Percentiles rank a stretch among this genome's conserved stretches.
Conservation (phyloP, 352 stramenopile species). For the Saprolegnia parasitica region DNA sequence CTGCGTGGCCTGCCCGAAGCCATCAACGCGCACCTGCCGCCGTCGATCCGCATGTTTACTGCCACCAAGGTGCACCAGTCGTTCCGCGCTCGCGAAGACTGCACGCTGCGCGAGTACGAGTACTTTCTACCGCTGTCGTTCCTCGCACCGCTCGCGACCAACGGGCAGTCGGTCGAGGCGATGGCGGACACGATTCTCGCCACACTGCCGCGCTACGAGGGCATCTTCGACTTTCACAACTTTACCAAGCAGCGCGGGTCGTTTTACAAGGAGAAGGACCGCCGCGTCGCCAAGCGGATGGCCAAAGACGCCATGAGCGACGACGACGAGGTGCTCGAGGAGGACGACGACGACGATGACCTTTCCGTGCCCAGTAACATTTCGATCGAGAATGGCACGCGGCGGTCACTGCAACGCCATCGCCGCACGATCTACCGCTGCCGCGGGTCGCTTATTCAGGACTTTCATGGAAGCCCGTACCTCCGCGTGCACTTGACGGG, state of each 20-base stretch:
- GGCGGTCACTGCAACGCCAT: conserved; percentile 60
- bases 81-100: conserved; percentile 85
- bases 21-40: conserved; percentile 74
- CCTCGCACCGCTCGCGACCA: conserved; percentile 27
- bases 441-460: conserved; percentile 48
- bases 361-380: conserved; percentile 29
- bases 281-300: not conserved
- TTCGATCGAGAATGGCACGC: conserved; percentile 26
- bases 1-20: conserved; percentile 52
- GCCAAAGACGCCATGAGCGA: conserved; percentile 17
- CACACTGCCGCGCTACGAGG: conserved; percentile 53
- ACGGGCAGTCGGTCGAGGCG: conserved; percentile 38
- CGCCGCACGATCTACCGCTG: conserved; percentile 76
- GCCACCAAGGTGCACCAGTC: conserved; percentile 85
- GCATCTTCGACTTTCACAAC: conserved; percentile 89
- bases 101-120: conserved; percentile 85
- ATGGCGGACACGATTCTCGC: conserved; percentile 13
- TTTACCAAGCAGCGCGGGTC: conserved; percentile 78
- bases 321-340: conserved; percentile 18
- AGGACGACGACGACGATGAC: conserved; percentile 26
- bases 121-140: conserved; percentile 87
- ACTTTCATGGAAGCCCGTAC: conserved; percentile 58
- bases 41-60: conserved; percentile 83
- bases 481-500: conserved; percentile 76
- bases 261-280: conserved; percentile 52